These are phyloP conservation scores for Sarcomyxa edulis DNA, from an alignment of 768 basidiomycete genomes.

Conservation along the genomic window DNA sequence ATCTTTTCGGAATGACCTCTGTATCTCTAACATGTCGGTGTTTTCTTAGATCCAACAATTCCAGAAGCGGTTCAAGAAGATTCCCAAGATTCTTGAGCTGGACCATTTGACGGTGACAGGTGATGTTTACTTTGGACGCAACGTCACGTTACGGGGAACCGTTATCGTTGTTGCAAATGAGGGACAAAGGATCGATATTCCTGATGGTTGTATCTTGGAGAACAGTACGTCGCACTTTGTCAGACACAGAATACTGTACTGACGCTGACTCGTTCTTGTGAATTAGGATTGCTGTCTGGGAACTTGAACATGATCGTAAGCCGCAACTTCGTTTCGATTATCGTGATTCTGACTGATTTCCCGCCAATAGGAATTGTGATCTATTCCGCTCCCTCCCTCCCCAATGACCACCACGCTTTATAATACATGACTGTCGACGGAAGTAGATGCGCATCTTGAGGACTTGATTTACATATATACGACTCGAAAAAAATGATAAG, in stretches of 20 bases:
- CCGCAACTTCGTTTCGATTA: conserved; percentile 1
- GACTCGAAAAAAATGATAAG: no score
- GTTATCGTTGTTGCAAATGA: conserved; percentile 87
- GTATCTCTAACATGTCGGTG: neutral
- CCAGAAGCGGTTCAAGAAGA: conserved; percentile 93
- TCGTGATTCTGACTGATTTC: neutral
- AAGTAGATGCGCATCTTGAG: no score
- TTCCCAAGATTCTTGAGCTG: conserved; percentile 84
- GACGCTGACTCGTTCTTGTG: conserved; percentile 1
- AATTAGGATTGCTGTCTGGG: conserved; percentile 67
- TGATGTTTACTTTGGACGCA: conserved; percentile 86
- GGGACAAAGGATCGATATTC: conserved; percentile 77
- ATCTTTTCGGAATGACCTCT: neutral
- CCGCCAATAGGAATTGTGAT: conserved; percentile 4
- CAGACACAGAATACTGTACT: neutral
- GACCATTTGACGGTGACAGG: conserved; percentile 94
- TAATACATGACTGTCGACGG: no score
- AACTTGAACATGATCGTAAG: conserved; percentile 78
- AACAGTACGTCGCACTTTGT: conserved; percentile 38
- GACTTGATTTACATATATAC: no score
- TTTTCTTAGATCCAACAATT: conserved; percentile 69
- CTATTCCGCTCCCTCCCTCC: no score
- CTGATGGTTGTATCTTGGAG: conserved; percentile 76
- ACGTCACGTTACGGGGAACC: conserved; percentile 82
- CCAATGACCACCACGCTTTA: neutral